Base-by-base conservation (phyloP, 164 flowering plant genomes). In the Warburgia ugandensis region DNA sequence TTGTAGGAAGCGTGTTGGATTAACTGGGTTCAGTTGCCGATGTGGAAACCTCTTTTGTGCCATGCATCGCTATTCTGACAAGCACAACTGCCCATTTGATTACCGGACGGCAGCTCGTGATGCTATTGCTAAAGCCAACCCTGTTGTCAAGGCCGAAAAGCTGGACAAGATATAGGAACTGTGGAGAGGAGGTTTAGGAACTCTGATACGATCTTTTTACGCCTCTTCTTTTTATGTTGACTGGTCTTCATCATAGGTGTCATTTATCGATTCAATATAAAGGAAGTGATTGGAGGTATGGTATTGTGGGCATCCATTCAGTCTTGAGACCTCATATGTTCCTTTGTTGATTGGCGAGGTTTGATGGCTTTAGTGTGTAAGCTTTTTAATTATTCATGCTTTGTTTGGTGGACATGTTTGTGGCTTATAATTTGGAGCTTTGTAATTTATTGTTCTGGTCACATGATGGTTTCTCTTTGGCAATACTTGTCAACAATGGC, bases 81-180 rank as follows among this genome's bases (percentile, higher is more conserved):
- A 77, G 57, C 79, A 77, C 36, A 56, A 64, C 14, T 72, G 83
- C 55, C 68, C 68, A 22, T 70, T 77, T 48, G 79, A 77, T 48
- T 72, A 72, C 45, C 66, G 52, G 40, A 58, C 67, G 48, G 77
- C 73, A 52, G 81, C 54, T 37, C 72, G 67, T 7, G 71, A 71
- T 59, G 78, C 78, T 5, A 73, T 77, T 35, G 72, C 78, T 6
- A 73, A 65, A 61, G 78, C 81, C 32, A 77, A 77, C 47, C 81
- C 81, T 6, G 67, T 77, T 27, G 68, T 77, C 37, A 73, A 71
- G 58, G 78, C 81, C 12, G 75, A 68, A 40, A 77, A 77, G 72
- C 76, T 77, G 12, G 73, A 77, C 36, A 77, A 71, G 60, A 77
- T 77, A 25, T 76, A 68, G 54, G n/a, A 44, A 40, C 29, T 22